Conservation (phyloP, 78 protist genomes). For the Bodo saltans region DNA sequence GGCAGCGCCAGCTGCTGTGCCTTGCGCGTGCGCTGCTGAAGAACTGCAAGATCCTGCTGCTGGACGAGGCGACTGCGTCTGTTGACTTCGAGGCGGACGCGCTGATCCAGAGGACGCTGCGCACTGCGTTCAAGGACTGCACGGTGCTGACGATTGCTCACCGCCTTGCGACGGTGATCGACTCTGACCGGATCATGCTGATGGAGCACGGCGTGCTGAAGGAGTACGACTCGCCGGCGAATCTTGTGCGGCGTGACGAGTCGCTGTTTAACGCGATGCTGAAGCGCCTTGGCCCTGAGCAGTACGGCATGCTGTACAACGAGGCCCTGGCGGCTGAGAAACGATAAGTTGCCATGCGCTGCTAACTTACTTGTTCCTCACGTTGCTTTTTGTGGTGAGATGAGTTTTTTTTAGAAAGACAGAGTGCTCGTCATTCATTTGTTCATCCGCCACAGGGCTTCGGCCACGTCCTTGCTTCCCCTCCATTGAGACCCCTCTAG, state of each 20-base stretch:
- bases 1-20: slow-evolving; percentile 56
- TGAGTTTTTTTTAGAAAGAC: too few species aligned
- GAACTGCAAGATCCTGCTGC: slow-evolving; percentile 20
- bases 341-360: too few species aligned
- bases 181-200: slow-evolving; percentile 57
- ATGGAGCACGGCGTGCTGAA: slow-evolving; percentile 40
- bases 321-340: neutral
- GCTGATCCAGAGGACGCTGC: slow-evolving; percentile 38
- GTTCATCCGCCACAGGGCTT: too few species aligned
- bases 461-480: too few species aligned
- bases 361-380: too few species aligned
- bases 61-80: slow-evolving; percentile 52
- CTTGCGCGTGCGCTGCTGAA: slow-evolving; percentile 48
- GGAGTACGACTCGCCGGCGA: slow-evolving; percentile 39
- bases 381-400: too few species aligned
- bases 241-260: neutral
- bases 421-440: too few species aligned
- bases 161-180: slow-evolving; percentile 85
- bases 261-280: neutral
- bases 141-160: slow-evolving; percentile 75
- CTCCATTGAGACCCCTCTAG: too few species aligned
- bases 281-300: neutral
- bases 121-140: slow-evolving; percentile 30
- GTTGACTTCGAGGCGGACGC: slow-evolving; percentile 41
- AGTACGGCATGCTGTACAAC: neutral